Base-by-base conservation (phyloP, 2,329 filamentous ascomycete species). In the Aspergillus brasiliensis region DNA sequence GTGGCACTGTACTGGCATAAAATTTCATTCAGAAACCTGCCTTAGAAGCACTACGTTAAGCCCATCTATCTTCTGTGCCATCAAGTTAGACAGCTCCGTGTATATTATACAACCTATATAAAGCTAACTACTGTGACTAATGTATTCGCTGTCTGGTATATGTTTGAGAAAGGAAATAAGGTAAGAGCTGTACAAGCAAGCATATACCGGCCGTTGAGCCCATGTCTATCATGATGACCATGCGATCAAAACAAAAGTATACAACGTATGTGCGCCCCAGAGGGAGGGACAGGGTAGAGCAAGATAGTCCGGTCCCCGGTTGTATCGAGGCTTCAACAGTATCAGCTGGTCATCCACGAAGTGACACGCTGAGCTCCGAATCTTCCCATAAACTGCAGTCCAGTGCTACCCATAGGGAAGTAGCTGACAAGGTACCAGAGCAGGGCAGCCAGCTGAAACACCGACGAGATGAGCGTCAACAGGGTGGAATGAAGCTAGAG, bases 351-450 rank as follows among this genome's bases (percentile, higher is more conserved):
- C 86, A 97, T 89, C 95, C 94, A 98, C 56, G 92, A 86, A 5
- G 91, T 86, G 38, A 96, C 91, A 72, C 93, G 86, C 72, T 88
- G 89, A 19, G 90, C 91, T 21, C 94, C 95, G 73, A 97, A 95
- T 3, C 87, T 88, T 46, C 92, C 91, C 59, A 92, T 92, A 67
- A 97, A 86, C 61, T 94, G 89, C 66, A 99, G 80, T 44, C 95
- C 92, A 57, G 89, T 91, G 59, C 91, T 91, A 42, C 95, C 95
- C 93, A 98, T 97, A 25, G 95, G 95, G 71, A 98, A 98, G 77
- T 99, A 99, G 78, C 91, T 96, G 76, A 98, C 88, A 49, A 97
- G 83, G 79, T 98, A 98, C 94, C 94, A 98, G 49, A 91, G 66
- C 65, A 98, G 82, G 64, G 90, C 91, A 56, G 88, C 88, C 57